These are phyloP conservation scores for Linnemannia schmuckeri DNA, from an alignment of 192 early-diverging fungal species.

Conservation along the genomic window DNA sequence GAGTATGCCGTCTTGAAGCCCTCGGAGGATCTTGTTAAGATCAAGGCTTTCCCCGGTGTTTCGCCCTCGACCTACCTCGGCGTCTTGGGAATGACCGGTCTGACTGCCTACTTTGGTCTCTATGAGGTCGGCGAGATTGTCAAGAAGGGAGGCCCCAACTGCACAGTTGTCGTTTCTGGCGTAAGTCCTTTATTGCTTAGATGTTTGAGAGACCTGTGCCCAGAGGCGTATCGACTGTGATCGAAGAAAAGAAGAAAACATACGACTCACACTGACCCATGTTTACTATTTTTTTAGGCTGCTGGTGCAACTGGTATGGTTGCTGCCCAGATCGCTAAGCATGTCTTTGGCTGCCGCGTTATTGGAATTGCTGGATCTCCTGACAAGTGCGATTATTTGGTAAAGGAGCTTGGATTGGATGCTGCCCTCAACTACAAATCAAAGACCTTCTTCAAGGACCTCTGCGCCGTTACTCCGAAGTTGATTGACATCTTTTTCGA, in stretches of 20 bases:
- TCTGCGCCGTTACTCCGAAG: constrained; percentile 57
- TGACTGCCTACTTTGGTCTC: constrained; percentile 68
- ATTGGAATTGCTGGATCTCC: constrained; percentile 68
- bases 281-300: constrained; percentile 29
- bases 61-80: constrained; percentile 54
- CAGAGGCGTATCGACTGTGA: neutral
- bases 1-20: constrained; percentile 60
- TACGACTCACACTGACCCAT: neutral
- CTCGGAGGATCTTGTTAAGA: constrained; percentile 52
- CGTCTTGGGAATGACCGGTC: constrained; percentile 54
- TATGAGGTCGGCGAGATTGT: constrained; percentile 56
- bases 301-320: constrained; percentile 64
- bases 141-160: constrained; percentile 35
- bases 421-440: constrained; percentile 67
- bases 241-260: neutral
- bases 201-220: neutral
- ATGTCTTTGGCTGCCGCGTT: constrained; percentile 60
- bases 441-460: constrained; percentile 56
- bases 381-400: constrained; percentile 66
- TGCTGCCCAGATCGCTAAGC: constrained; percentile 62
- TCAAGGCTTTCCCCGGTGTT: constrained; percentile 51
- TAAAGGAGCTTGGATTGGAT: constrained; percentile 65
- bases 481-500: constrained; percentile 69
- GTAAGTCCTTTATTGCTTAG: constrained; percentile 6
- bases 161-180: constrained; percentile 64